Evolutionary conservation across 306 rosid genomes (phyloP).

Genomic region (Citrullus colocynthis): DNA sequence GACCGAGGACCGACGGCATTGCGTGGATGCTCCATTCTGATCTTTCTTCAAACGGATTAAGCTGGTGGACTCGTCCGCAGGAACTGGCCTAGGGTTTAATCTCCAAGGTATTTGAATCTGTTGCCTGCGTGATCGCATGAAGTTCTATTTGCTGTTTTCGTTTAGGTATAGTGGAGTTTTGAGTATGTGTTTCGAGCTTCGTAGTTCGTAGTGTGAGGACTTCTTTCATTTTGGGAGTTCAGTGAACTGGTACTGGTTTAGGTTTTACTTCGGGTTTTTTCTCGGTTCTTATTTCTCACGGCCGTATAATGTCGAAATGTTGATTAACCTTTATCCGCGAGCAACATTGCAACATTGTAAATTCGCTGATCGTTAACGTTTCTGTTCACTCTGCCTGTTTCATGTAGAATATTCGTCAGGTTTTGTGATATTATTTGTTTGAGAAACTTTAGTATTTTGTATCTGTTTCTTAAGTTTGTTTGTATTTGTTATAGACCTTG

Average conservation of each 20-base stretch:
- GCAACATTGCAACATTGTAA: background rate
- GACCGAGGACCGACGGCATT: background rate
- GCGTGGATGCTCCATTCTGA: background rate
- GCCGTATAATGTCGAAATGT: background rate
- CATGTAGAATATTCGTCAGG: background rate
- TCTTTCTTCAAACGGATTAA: background rate
- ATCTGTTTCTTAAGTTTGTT: background rate
- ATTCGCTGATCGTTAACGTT: background rate
- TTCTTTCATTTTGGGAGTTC: background rate
- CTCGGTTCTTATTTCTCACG: background rate
- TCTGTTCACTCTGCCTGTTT: background rate
- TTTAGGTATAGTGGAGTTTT: background rate
- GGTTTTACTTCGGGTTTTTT: background rate
- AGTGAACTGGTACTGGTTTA: background rate
- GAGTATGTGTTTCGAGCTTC: background rate
- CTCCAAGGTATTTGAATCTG: background rate
- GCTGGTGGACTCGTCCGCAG: background rate
- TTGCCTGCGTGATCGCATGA: background rate
- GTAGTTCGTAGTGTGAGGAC: background rate
- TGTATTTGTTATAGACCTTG: conserved; percentile 3
- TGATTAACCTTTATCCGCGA: background rate
- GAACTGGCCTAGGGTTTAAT: conserved; percentile 4
- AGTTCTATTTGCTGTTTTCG: background rate
- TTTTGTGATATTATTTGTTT: background rate
- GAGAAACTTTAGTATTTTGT: background rate